phyloP scores from a whole-genome alignment of 345 rosid genomes.

The Camelina sativa region DNA sequence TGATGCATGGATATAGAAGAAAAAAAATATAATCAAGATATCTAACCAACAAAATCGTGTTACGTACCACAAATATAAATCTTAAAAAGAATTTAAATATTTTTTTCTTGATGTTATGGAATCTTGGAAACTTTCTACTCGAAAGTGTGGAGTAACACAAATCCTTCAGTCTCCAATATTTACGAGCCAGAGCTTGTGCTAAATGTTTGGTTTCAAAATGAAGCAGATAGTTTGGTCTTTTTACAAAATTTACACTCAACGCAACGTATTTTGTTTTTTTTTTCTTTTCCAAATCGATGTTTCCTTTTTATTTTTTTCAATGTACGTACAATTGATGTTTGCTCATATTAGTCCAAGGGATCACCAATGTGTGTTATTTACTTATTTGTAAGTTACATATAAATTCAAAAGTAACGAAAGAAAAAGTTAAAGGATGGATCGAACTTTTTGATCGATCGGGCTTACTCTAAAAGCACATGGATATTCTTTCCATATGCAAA shows the following conservation, averaged over 20 bases:
- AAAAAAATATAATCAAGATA: no score
- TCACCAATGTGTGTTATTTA: slow-evolving; percentile 5
- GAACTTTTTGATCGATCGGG: slow-evolving; percentile 44
- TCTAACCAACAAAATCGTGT: not conserved
- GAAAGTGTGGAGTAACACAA: not conserved
- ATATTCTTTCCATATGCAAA: slow-evolving; percentile 44
- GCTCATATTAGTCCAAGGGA: slow-evolving; percentile 2
- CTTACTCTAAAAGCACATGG: slow-evolving; percentile 43
- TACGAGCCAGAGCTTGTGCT: not conserved
- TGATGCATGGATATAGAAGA: no score
- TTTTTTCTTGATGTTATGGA: not conserved
- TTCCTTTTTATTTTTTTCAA: not conserved
- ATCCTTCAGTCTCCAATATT: not conserved
- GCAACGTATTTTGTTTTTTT: not conserved
- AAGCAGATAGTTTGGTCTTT: not conserved
- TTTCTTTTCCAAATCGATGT: not conserved
- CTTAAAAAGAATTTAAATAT: no score
- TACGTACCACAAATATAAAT: not conserved
- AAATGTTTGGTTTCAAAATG: not conserved
- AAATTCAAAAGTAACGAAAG: slow-evolving; percentile 17
- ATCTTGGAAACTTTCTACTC: not conserved
- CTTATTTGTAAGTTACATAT: not conserved
- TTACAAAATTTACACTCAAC: not conserved
- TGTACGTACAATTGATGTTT: not conserved
- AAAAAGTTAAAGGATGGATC: slow-evolving; percentile 34